Evolutionary conservation across 192 early-diverging fungal genomes (phyloP), one percentile per base, ranked within the genome.

Genomic region (Gryganskiella cystojenkinii): DNA sequence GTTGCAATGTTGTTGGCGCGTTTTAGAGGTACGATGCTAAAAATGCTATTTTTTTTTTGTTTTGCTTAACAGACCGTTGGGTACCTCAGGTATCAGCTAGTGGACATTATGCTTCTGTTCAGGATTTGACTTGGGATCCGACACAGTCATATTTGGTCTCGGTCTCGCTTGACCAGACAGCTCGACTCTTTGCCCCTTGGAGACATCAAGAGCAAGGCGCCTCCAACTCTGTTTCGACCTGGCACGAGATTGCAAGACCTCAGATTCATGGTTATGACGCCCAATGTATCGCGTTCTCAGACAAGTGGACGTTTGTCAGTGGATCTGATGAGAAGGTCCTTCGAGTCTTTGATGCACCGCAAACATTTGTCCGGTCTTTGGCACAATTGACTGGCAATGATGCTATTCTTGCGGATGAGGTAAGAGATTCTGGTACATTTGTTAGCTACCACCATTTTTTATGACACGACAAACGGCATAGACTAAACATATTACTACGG

Each of bases 241-340:
- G 95, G 96, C 95, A 94, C 80, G 98, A 99, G 79, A 86, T 96
- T 33, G 94, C 91, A 7, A 86, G 98, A 10, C 94, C 98, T 31
- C 98, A 99, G 81, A 93, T 98, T 46, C 98, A 99, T 68, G 98
- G 98, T 5, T 98, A 98, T 75, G 94, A 97, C 73, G 82, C 96
- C 58, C 88, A 94, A 37, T 95, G 94, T 75, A 81, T 96, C 22
- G 89, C 93, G 1, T 95, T 97, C 62, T 80, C 92, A 10, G 61
- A 88, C 61, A 79, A 86, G 25, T 93, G 90, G 81, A 80, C 75
- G 47, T 97, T 91, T 82, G 92, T 95, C 7, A 89, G 90, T 57
- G 98, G 93, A 11, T 94, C 96, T 25, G 98, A 99, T 69, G 98
- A 99, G 67, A 99, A 98, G 75, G 90, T 98, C 3, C 67, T 96